A percentile compares a stretch with the other conserved stretches of the same genome.
These are phyloP conservation scores for Bretschneidera sinensis DNA, from an alignment of 345 rosid genomes.

Conservation along the genomic window DNA sequence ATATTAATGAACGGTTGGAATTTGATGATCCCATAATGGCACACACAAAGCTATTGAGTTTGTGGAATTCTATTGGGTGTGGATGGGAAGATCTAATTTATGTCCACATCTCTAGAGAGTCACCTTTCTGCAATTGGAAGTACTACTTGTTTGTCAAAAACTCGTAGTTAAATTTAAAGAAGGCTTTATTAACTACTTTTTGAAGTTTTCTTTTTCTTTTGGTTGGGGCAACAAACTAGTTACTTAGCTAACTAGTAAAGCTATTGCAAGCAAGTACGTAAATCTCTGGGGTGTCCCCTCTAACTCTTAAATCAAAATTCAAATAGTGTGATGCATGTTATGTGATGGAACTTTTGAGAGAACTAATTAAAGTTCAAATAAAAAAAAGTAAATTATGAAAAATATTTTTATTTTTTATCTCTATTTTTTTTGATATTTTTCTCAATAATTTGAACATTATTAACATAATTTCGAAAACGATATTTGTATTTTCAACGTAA, in stretches of 20 bases:
- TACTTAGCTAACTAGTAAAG: slow-evolving; percentile 22
- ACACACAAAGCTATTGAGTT: not conserved
- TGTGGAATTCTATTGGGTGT: slow-evolving; percentile 4
- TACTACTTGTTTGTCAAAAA: slow-evolving; percentile 6
- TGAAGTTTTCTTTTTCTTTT: not conserved
- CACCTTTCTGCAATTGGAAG: slow-evolving; percentile 19
- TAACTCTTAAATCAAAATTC: too few relatives aligned
- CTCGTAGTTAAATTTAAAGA: slow-evolving; percentile 1
- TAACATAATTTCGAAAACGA: too few relatives aligned
- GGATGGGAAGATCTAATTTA: slow-evolving; percentile 8
- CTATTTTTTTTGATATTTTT: too few relatives aligned
- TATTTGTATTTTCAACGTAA: too few relatives aligned
- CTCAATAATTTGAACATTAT: too few relatives aligned
- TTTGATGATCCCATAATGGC: slow-evolving; percentile 12
- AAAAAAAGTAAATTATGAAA: too few relatives aligned
- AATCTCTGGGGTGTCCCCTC: too few relatives aligned
- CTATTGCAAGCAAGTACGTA: too few relatives aligned
- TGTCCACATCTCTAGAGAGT: slow-evolving; percentile 15
- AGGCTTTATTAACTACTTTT: slow-evolving; percentile 9
- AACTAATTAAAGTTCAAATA: too few relatives aligned
- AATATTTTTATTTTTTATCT: too few relatives aligned
- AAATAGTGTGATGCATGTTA: too few relatives aligned
- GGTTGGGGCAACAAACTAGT: not conserved
- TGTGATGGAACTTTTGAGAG: too few relatives aligned
- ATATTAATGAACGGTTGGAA: slow-evolving; percentile 12